Base-by-base conservation (phyloP, 345 rosid genomes). In the Eucalyptus erythrocorys region DNA sequence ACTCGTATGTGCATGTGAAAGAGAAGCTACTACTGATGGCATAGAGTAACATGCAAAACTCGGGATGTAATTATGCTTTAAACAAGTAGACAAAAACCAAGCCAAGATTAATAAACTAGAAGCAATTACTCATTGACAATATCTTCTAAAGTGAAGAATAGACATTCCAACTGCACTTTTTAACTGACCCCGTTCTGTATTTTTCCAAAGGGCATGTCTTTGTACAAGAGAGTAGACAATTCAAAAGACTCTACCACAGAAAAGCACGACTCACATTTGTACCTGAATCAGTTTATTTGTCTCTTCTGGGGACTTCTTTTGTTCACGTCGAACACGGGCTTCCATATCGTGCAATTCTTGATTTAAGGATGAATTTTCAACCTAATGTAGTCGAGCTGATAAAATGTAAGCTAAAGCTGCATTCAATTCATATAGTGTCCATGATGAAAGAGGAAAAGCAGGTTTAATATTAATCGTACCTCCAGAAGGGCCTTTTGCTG, bases 331-430 rank as follows among this genome's bases (percentile, higher is more conserved):
- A 88, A 93, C 94, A 87, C 94, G 97, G 89, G 93, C 93, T 93
- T 96, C 98, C 98, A 95, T 93, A 90, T 98, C 99, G 90, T 98
- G 99, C 91, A 98, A 92, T 92, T 98, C 99, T 95, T 98, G 99
- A 92, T 93, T 96, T 84, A 96, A 89, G 85, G 99, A 93, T 85
- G 98, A 92, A 90, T 94, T 96, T 92, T 97, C 99, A 71, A 95
- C 97, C 99, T 98, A 92, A 91, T 87, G 26, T 87, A 87, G 90
- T 85, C 87, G 48, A 79, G 76, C 89, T 88, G 80, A 85, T 92
- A 87, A 86, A 82, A 51, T 88, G 87, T 84, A 68, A 88, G 86
- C 40, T 85, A 85, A 86, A 48, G 84, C 59, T 49, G 81, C 49
- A 66, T 57, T 49, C 37, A 47, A 47, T 76, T 86, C 45, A 32